Conservation (phyloP, 257 asterid genomes). For the Perilla frutescens region DNA sequence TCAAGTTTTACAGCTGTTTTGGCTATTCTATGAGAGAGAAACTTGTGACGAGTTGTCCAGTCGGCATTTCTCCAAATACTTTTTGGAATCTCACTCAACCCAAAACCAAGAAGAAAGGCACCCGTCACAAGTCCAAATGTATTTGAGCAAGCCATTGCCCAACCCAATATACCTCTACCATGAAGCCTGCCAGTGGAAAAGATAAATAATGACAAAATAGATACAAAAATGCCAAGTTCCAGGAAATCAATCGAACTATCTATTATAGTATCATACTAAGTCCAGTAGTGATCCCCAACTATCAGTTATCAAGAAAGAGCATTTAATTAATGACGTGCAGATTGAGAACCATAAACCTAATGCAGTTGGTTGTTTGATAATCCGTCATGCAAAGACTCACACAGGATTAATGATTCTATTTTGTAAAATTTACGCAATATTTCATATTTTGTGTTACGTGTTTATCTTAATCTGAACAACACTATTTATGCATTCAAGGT, state of each 20-base stretch:
- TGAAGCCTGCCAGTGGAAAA: constrained; percentile 60
- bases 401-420: constrained; percentile 11
- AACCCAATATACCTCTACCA: constrained; percentile 67
- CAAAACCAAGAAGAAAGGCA: constrained; percentile 99
- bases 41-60: constrained; percentile 95
- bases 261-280: constrained; percentile 23
- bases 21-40: constrained; percentile 93
- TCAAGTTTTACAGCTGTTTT: constrained; percentile 97
- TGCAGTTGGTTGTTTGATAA: not conserved
- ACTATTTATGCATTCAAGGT: constrained; percentile 1
- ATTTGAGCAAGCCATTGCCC: constrained; percentile 99
- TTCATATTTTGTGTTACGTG: not conserved
- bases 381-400: constrained; percentile 20
- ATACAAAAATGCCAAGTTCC: constrained; percentile 19
- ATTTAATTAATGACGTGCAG: not conserved
- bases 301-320: constrained; percentile 1
- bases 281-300: constrained; percentile 20
- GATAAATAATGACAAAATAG: constrained; percentile 34
- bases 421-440: not conserved
- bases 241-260: constrained; percentile 11
- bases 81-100: constrained; percentile 95
- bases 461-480: not conserved
- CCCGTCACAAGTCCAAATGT: constrained; percentile 99
- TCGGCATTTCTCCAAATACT: constrained; percentile 94
- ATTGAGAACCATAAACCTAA: constrained; percentile 10